Conservation (phyloP, 2,329 filamentous ascomycete genomes). For the Didymella segeticola region DNA sequence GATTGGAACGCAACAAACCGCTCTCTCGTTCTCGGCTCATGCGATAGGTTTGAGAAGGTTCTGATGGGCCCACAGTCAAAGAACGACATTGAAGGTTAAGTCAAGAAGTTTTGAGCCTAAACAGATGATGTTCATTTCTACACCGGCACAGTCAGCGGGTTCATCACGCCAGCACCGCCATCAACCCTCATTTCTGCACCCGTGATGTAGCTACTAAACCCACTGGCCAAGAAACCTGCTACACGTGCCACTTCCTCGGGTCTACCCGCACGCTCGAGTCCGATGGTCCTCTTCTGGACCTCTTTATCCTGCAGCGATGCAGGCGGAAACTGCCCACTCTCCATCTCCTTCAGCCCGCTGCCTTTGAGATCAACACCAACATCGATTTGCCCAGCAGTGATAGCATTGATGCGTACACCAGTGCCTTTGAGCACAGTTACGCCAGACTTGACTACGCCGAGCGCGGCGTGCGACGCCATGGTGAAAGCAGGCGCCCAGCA, state of each 20-base stretch:
- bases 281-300: slow-evolving; percentile 60
- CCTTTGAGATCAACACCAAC: slow-evolving; percentile 54
- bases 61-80: too few relatives aligned
- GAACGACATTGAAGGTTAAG: too few relatives aligned
- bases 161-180: slow-evolving; percentile 60
- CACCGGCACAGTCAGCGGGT: slow-evolving; percentile 48
- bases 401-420: slow-evolving; percentile 65
- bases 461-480: slow-evolving; percentile 65
- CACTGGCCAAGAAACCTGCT: slow-evolving; percentile 67
- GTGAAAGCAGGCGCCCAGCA: slow-evolving; percentile 69
- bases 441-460: slow-evolving; percentile 66
- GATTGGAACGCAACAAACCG: too few relatives aligned
- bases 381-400: slow-evolving; percentile 56
- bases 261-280: slow-evolving; percentile 63
- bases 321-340: slow-evolving; percentile 63
- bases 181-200: slow-evolving; percentile 69
- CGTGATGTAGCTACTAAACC: slow-evolving; percentile 68
- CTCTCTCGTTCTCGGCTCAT: too few relatives aligned
- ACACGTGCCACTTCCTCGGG: slow-evolving; percentile 67
- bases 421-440: slow-evolving; percentile 65
- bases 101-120: neutral
- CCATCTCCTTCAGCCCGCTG: slow-evolving; percentile 48
- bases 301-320: slow-evolving; percentile 58
- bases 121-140: slow-evolving; percentile 5
- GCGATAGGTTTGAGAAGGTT: too few relatives aligned